These are phyloP conservation scores for Aspergillus sclerotioniger DNA, from an alignment of 495 filamentous ascomycete species.

Conservation along the genomic window DNA sequence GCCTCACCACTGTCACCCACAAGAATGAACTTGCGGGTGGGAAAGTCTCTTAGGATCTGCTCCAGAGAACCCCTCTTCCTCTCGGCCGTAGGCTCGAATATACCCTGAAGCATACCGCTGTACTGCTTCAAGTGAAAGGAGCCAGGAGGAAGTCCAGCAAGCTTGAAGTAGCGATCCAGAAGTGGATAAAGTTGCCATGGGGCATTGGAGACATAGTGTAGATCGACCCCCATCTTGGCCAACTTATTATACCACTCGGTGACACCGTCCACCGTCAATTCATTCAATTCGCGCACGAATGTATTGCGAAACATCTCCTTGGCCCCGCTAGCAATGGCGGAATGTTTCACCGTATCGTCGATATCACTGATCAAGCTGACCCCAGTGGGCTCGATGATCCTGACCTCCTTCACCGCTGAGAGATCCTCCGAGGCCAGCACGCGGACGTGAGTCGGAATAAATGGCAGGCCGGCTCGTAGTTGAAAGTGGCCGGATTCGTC, in stretches of 20 bases:
- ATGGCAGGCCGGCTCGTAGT: conserved; percentile 73
- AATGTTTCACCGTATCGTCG: conserved; percentile 97
- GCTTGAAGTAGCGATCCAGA: conserved; percentile 74
- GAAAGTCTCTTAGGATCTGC: conserved; percentile 84
- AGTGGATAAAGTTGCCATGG: conserved; percentile 96
- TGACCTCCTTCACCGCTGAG: conserved; percentile 71
- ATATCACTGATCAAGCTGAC: conserved; percentile 96
- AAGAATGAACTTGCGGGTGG: conserved; percentile 82
- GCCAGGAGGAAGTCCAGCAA: conserved; percentile 77
- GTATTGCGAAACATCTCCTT: conserved; percentile 95
- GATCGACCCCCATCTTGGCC: conserved; percentile 71
- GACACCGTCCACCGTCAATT: conserved; percentile 82
- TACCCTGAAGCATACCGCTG: conserved; percentile 90
- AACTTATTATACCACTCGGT: conserved; percentile 82
- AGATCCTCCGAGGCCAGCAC: conserved; percentile 84
- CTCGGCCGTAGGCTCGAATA: conserved; percentile 96
- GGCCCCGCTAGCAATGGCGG: conserved; percentile 79
- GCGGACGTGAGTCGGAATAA: conserved; percentile 84
- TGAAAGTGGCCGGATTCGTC: conserved; percentile 86
- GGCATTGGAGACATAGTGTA: conserved; percentile 92
- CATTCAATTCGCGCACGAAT: conserved; percentile 79
- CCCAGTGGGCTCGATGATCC: conserved; percentile 73
- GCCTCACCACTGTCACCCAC: conserved; percentile 96
- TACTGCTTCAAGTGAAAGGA: conserved; percentile 96
- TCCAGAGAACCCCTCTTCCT: conserved; percentile 86